phyloP scores from a whole-genome alignment of 441 rosid species.

The Syzygium syzygioides region DNA sequence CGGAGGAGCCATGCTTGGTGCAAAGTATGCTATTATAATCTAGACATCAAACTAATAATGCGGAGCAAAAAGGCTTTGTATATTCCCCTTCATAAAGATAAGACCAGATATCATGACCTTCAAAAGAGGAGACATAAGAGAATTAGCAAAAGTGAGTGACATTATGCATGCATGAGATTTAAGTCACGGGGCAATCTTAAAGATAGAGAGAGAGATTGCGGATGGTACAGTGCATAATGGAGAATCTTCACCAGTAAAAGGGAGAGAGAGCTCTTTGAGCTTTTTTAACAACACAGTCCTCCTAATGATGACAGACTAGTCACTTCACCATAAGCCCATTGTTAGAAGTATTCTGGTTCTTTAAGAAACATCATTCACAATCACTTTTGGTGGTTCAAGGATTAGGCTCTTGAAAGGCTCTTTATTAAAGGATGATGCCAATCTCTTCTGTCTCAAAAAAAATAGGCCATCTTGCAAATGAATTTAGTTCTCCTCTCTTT shows the following conservation, averaged over 20 bases:
- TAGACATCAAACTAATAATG: neutral
- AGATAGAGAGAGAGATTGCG: neutral
- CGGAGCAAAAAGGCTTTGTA: neutral
- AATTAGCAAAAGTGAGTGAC: neutral
- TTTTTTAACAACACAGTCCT: neutral
- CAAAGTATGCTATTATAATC: neutral
- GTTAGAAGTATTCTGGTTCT: neutral
- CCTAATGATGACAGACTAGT: neutral
- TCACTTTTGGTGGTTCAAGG: neutral
- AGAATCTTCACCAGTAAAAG: neutral
- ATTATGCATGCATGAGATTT: neutral
- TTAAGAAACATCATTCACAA: neutral
- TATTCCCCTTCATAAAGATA: conserved; percentile 3
- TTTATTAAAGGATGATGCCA: neutral
- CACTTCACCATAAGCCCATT: neutral
- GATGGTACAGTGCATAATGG: neutral
- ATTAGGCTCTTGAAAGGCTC: neutral
- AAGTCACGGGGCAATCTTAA: neutral
- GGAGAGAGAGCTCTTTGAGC: neutral
- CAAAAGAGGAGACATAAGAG: neutral
- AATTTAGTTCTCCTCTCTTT: neutral
- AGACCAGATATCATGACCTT: conserved; percentile 4
- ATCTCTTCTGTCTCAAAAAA: neutral
- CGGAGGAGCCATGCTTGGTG: neutral
- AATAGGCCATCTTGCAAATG: neutral